Evolutionary conservation across 768 basidiomycete genomes (phyloP).

Genomic region (Tricholoma matsutake): DNA sequence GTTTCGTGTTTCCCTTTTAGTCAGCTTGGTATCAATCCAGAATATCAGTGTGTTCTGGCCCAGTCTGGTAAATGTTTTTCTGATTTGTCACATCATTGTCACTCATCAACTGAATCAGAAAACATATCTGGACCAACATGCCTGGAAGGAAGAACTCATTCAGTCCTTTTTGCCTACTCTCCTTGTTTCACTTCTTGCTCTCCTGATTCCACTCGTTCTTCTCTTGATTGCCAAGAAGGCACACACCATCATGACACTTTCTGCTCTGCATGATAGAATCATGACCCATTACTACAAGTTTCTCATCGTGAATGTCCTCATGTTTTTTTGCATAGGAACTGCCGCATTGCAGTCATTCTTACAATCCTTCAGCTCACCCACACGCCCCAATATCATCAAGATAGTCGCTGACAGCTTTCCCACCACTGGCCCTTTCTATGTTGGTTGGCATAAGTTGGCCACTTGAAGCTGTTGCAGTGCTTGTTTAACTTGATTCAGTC

Average conservation of each 20-base stretch:
- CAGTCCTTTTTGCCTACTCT: constrained; percentile 80
- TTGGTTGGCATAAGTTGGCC: constrained; percentile 72
- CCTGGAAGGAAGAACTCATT: constrained; percentile 65
- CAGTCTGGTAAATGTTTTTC: constrained; percentile 45
- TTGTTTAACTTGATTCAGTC: constrained; percentile 36
- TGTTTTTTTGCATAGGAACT: constrained; percentile 81
- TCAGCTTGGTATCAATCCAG: constrained; percentile 73
- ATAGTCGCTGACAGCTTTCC: constrained; percentile 71
- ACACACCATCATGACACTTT: constrained; percentile 80
- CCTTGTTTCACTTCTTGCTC: constrained; percentile 71
- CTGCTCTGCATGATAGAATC: constrained; percentile 77
- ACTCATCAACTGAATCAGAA: constrained; percentile 35
- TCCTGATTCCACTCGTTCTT: constrained; percentile 81
- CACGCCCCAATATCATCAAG: constrained; percentile 43
- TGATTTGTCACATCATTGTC: constrained; percentile 3
- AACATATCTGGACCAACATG: constrained; percentile 66
- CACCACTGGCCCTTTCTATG: constrained; percentile 82
- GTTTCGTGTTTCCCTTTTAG: constrained; percentile 70
- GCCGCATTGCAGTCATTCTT: constrained; percentile 69
- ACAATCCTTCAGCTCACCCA: constrained; percentile 52
- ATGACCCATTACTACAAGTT: constrained; percentile 88
- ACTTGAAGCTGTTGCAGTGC: neutral
- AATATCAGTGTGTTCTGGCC: constrained; percentile 70
- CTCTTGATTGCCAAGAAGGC: constrained; percentile 85
- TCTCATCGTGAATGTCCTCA: constrained; percentile 72